Evolutionary conservation across 2,329 filamentous ascomycete species (phyloP), one percentile per base, ranked within the genome.

Genomic region (Exophiala oligosperma): DNA sequence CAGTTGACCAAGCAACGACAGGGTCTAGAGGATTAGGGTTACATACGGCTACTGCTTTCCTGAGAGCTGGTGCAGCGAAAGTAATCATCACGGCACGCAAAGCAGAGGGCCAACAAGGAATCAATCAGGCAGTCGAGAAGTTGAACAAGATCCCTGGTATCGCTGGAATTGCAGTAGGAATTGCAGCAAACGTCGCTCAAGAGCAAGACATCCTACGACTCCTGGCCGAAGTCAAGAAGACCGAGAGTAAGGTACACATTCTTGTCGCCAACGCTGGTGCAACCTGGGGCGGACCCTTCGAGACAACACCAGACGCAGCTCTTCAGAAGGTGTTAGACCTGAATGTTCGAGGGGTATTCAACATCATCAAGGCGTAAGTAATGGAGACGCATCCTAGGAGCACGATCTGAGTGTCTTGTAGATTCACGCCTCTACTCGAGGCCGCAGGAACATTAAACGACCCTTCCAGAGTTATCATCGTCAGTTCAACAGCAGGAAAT

Each of bases 71-170:
- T 9, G 72, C 72, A n/a, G 69, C 66, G 29, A 73, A 67, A 44
- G 74, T 76, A 52, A 67, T 75, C 59, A 70, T 76, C 37, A 72
- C 70, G 0, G 71, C 74, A 2, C 70, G 74, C 14, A 76, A 74
- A 59, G 69, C 70, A 26, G 68, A 67, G 23, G 75, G 73, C 21
- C 62, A 64, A n/a, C 68, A 74, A 44, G 72, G 72, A 50, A 73
- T 75, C 40, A 68, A 74, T 47, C 71, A 72, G 56, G 74, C 72
- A 3, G 69, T 75, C 11, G 67, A 72, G 41, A 71, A 69, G 55
- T 68, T 76, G 12, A 75, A 75, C 54, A 70, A 69, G 52, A 65
- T 75, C 6, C 66, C 68, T 4, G 53, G 53, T 7, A 58, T 73
- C 6, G 60, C 62, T 1, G 73, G 72, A 1, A 60, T 62, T 37